Evolutionary conservation across 768 basidiomycete genomes (phyloP).

Genomic region (Dendrothele bispora): DNA sequence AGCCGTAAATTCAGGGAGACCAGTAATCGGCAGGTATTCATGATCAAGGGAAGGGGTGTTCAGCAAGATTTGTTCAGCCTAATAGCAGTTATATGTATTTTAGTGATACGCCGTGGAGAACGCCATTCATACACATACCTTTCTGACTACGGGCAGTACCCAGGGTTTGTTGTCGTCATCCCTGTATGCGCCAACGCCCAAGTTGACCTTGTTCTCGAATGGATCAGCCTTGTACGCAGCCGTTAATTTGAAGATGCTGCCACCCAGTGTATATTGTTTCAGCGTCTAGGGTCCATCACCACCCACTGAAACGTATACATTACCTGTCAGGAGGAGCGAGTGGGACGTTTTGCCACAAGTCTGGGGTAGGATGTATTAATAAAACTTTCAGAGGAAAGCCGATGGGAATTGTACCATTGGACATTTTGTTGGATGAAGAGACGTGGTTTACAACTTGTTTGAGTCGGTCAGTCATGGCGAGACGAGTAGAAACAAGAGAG

Average conservation of each 20-base stretch:
- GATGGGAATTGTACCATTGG: slow-evolving; percentile 45
- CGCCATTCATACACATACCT: slow-evolving; percentile 62
- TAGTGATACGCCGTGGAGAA: slow-evolving; percentile 3
- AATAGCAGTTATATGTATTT: not conserved
- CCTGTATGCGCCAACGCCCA: slow-evolving; percentile 92
- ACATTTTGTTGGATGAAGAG: slow-evolving; percentile 40
- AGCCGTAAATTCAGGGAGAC: slow-evolving; percentile 77
- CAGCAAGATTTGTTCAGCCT: slow-evolving; percentile 76
- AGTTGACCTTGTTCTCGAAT: slow-evolving; percentile 78
- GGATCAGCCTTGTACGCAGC: slow-evolving; percentile 85
- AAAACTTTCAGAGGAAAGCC: slow-evolving; percentile 11
- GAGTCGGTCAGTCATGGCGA: slow-evolving; percentile 55
- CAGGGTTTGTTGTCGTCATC: slow-evolving; percentile 87
- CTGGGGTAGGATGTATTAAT: slow-evolving; percentile 33
- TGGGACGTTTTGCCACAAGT: slow-evolving; percentile 74
- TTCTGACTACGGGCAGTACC: slow-evolving; percentile 89
- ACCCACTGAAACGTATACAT: slow-evolving; percentile 13
- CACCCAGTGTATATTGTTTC: slow-evolving; percentile 14
- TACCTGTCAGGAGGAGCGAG: slow-evolving; percentile 89
- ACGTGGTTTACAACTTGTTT: slow-evolving; percentile 61
- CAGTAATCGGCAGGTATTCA: slow-evolving; percentile 91
- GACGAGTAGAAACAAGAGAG: not conserved
- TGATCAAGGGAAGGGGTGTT: slow-evolving; percentile 77
- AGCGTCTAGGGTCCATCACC: not conserved
- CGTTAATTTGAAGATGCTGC: slow-evolving; percentile 88